Conservation (phyloP, 192 early-diverging fungal species). For the Entrophospora sp. region DNA sequence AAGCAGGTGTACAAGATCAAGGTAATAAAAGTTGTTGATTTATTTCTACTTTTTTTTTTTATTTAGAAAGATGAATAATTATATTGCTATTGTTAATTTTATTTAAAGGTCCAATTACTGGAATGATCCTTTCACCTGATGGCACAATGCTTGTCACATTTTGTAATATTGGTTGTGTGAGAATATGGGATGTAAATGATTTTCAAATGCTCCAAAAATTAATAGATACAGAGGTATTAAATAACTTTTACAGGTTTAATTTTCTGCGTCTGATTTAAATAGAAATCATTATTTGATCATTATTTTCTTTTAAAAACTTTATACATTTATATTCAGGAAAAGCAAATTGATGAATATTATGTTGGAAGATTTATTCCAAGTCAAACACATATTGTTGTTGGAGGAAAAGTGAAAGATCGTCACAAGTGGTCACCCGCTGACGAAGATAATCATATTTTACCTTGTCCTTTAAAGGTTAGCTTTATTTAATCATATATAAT, state of each 20-base stretch:
- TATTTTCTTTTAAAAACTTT: too few species aligned
- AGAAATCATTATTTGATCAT: too few species aligned
- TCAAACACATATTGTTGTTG: slow-evolving; percentile 59
- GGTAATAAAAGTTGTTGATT: slow-evolving; percentile 23
- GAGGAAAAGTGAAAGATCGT: slow-evolving; percentile 87
- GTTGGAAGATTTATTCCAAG: slow-evolving; percentile 71
- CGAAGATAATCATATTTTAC: slow-evolving; percentile 89
- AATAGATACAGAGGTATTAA: slow-evolving; percentile 49
- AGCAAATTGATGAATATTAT: slow-evolving; percentile 88
- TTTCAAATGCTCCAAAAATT: slow-evolving; percentile 62
- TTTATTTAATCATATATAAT: background rate
- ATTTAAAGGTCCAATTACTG: slow-evolving; percentile 58
- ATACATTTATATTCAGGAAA: slow-evolving; percentile 42
- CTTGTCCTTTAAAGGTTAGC: slow-evolving; percentile 77
- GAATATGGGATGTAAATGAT: slow-evolving; percentile 75
- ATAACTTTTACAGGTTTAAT: too few species aligned
- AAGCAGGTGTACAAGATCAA: slow-evolving; percentile 65
- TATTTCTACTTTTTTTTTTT: too few species aligned
- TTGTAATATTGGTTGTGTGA: slow-evolving; percentile 65
- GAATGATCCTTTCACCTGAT: slow-evolving; percentile 78
- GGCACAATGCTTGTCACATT: slow-evolving; percentile 84
- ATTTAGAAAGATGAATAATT: too few species aligned
- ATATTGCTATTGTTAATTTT: too few species aligned
- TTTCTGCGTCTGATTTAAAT: too few species aligned
- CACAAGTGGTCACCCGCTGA: slow-evolving; percentile 81